phyloP scores from a whole-genome alignment of 2,329 filamentous ascomycete species.

The Cladorrhinum sp. region DNA sequence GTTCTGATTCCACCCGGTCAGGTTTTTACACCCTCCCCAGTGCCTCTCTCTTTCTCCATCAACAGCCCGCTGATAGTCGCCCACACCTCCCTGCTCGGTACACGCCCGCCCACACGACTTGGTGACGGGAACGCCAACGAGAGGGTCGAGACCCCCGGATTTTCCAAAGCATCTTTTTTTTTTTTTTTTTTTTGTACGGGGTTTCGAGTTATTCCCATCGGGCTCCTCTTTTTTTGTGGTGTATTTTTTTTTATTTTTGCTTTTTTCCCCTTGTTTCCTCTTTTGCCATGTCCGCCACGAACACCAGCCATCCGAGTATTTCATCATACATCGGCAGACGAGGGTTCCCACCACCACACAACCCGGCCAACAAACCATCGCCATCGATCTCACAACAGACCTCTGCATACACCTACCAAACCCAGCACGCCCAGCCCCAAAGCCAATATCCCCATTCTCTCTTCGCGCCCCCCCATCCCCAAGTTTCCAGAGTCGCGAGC shows the following conservation, averaged over 20 bases:
- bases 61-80: slow-evolving; percentile 16
- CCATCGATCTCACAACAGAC: slow-evolving; percentile 52
- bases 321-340: slow-evolving; percentile 49
- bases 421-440: slow-evolving; percentile 52
- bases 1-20: slow-evolving; percentile 8
- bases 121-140: slow-evolving; percentile 18
- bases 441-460: slow-evolving; percentile 51
- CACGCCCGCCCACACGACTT: slow-evolving; percentile 28
- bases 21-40: slow-evolving; percentile 22
- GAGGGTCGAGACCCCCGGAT: slow-evolving; percentile 27
- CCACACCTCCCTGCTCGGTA: slow-evolving; percentile 29
- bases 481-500: slow-evolving; percentile 46
- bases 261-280: slow-evolving; percentile 9
- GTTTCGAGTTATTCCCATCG: neutral
- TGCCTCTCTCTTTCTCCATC: slow-evolving; percentile 22
- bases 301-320: slow-evolving; percentile 49
- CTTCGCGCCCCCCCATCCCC: slow-evolving; percentile 48
- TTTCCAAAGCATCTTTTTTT: slow-evolving; percentile 19
- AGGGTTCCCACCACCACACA: slow-evolving; percentile 45
- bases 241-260: slow-evolving; percentile 16
- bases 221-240: neutral
- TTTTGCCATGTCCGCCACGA: slow-evolving; percentile 38
- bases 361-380: slow-evolving; percentile 54
- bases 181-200: slow-evolving; percentile 12
- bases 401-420: slow-evolving; percentile 53